Conservation (phyloP, 2,329 filamentous ascomycete species). For the Akanthomyces uredinophilus region DNA sequence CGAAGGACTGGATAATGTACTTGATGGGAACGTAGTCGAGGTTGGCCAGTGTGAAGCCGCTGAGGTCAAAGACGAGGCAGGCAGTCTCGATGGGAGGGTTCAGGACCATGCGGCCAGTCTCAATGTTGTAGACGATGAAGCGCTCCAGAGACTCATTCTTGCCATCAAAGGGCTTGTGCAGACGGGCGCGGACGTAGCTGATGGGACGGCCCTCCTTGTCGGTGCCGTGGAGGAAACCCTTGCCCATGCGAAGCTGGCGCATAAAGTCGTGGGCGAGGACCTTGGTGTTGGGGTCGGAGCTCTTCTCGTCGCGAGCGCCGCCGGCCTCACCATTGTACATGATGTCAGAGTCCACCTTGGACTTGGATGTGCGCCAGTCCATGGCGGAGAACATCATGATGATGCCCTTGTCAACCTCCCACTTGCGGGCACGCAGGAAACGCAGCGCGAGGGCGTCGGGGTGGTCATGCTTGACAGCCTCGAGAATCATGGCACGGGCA, state of each 20-base stretch:
- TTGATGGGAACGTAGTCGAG: conserved; percentile 75
- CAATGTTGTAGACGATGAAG: conserved; percentile 36
- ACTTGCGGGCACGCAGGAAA: conserved; percentile 36
- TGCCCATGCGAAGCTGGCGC: conserved; percentile 32
- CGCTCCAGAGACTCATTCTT: conserved; percentile 30
- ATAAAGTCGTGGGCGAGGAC: conserved; percentile 26
- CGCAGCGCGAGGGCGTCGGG: conserved; percentile 36
- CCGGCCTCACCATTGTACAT: conserved; percentile 30
- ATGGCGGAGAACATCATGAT: conserved; percentile 34
- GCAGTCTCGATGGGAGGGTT: conserved; percentile 19
- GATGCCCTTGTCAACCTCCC: conserved; percentile 34
- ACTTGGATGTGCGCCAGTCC: conserved; percentile 32
- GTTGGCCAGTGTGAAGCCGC: conserved; percentile 63
- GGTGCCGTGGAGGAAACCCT: conserved; percentile 33
- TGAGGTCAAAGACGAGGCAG: conserved; percentile 66
- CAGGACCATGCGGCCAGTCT: conserved; percentile 23
- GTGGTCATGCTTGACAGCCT: conserved; percentile 25
- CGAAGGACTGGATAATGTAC: conserved; percentile 75
- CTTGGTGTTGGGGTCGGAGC: conserved; percentile 10
- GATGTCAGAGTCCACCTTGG: conserved; percentile 28
- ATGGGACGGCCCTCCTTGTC: conserved; percentile 33
- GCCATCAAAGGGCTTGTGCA: conserved; percentile 29
- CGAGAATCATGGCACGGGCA: conserved; percentile 19
- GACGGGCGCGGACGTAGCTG: conserved; percentile 31
- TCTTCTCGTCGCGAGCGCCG: conserved; percentile 25